Conservation (phyloP, 1,284 basidiomycete genomes). For the Neonothopanus nambi region DNA sequence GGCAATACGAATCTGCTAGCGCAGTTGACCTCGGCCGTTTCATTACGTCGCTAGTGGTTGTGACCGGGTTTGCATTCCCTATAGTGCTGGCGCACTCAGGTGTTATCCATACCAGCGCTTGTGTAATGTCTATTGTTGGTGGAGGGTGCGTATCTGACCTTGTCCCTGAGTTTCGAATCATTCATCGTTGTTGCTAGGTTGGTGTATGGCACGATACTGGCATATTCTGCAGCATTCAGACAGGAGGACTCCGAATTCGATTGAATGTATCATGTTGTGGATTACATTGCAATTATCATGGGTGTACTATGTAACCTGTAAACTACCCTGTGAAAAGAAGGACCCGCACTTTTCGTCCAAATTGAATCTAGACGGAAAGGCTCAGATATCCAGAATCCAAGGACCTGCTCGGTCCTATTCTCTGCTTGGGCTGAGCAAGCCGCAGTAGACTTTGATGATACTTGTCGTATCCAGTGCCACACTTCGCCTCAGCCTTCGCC, state of each 20-base stretch:
- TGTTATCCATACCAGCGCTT: slow-evolving; percentile 84
- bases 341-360: no score
- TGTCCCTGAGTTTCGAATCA: not conserved
- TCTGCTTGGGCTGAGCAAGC: no score
- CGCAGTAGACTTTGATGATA: no score
- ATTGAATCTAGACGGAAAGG: no score
- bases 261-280: slow-evolving; percentile 32
- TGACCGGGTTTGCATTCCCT: slow-evolving; percentile 92
- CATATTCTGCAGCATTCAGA: slow-evolving; percentile 83
- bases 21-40: slow-evolving; percentile 87
- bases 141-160: slow-evolving; percentile 65
- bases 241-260: slow-evolving; percentile 77
- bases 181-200: slow-evolving; percentile 47
- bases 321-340: slow-evolving; percentile 1
- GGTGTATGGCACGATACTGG: slow-evolving; percentile 92
- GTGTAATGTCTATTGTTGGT: slow-evolving; percentile 92
- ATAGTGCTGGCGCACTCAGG: slow-evolving; percentile 91
- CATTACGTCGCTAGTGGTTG: slow-evolving; percentile 87
- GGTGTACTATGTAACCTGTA: slow-evolving; percentile 16
- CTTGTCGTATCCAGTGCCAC: not conserved
- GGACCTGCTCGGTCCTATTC: no score
- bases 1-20: slow-evolving; percentile 60
- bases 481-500: slow-evolving; percentile 11
- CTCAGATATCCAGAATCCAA: no score
- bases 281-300: slow-evolving; percentile 14